Base-by-base conservation (phyloP, 176 grass and related monocot species). In the Aegilops bicornis region DNA sequence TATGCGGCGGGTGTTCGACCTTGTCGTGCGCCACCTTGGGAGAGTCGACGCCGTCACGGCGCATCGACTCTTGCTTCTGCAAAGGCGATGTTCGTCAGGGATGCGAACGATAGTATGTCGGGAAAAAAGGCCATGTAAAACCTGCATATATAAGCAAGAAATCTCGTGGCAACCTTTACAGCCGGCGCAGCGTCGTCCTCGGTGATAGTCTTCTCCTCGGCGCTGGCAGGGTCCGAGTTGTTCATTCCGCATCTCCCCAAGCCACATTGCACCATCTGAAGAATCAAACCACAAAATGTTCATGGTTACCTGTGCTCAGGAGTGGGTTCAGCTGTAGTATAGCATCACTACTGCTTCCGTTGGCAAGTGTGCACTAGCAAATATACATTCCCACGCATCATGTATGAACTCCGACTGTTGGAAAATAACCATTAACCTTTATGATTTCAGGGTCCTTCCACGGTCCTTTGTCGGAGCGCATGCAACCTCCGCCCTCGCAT, bases 391-490 rank as follows among this genome's bases (percentile, higher is more conserved):
- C 11, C 9, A 13, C 2, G 2, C 14, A 39, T 64, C 71, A 47
- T 27, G 60, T 42, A 63, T 8, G 8, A n/a, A 47, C 47, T 77
- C 5, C 1, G 3, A 25, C 14, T 63, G 65, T 2, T 4, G 31
- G 56, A 79, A 3, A 61, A 58, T 23, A 56, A 95, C 88, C 82
- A 85, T 91, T 4, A 39, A 98, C 97, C 94, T 96, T 98, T 24
- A 94, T 30, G 70, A 96, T 92, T 85, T 98, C 97, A 88, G 90
- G 86, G 77, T 98, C 97, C 62, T 98, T 96, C 97, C 97, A 98
- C 14, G 97, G 97, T 7, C 97, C 97, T 87, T 98, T 98, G 87
- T 98, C 97, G 1, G 97, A 98, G 37, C 83, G 88, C 85, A 96
- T 95, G 77, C 97, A 98, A 12, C 97, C 97, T 2, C 80, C 97